A percentile compares a stretch with the other conserved stretches of the same genome.
These are phyloP conservation scores for Daldinia childiae DNA, from an alignment of 495 filamentous ascomycete genomes.

Conservation along the genomic window DNA sequence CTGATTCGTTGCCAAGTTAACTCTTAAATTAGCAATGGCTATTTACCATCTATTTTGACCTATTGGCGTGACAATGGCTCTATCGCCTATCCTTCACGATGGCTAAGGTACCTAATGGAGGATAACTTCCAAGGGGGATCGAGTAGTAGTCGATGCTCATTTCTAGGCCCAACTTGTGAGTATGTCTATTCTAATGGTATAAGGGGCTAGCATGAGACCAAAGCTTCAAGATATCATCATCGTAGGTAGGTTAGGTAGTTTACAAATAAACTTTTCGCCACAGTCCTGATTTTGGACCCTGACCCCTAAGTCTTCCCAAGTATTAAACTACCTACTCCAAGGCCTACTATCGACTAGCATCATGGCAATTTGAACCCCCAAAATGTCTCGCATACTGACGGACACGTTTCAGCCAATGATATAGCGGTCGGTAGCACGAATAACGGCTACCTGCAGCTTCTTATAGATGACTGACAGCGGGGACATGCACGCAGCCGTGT, in stretches of 20 bases:
- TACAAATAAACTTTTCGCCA: not conserved
- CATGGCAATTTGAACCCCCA: constrained; percentile 30
- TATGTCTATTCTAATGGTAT: not conserved
- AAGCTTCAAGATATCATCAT: not conserved
- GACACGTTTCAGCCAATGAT: constrained; percentile 41
- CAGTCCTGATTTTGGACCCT: not conserved
- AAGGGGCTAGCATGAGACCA: not conserved
- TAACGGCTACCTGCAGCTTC: constrained; percentile 39
- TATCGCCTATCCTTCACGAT: not conserved
- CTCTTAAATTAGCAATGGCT: constrained; percentile 20
- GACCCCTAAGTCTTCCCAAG: not conserved
- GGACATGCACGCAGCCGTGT: constrained; percentile 42
- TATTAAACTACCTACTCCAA: not conserved
- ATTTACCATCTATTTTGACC: constrained; percentile 1
- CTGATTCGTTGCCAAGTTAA: constrained; percentile 14
- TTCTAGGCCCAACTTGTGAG: not conserved
- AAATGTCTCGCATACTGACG: constrained; percentile 39
- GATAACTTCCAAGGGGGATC: not conserved
- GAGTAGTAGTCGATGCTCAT: not conserved
- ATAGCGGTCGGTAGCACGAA: constrained; percentile 36
- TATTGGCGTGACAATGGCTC: constrained; percentile 19
- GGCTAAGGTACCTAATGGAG: constrained; percentile 3
- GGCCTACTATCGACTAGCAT: not conserved
- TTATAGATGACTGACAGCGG: constrained; percentile 47
- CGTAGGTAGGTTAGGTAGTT: not conserved